Conservation (phyloP, 306 rosid genomes). For the Vigna nakashimae region DNA sequence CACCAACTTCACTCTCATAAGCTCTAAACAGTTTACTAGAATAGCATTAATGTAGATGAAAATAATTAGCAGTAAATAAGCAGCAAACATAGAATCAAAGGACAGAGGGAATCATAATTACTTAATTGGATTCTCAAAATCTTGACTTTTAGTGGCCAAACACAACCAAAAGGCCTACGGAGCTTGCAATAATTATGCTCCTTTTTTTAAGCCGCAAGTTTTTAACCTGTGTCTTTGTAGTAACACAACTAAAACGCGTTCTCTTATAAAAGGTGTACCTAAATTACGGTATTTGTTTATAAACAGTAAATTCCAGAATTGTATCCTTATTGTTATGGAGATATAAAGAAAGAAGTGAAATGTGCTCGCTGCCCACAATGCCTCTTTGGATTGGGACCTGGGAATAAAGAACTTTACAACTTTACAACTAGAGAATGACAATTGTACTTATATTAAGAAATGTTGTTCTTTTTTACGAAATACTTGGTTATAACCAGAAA, state of each 20-base stretch:
- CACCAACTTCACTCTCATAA: background rate
- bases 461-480: too few species aligned
- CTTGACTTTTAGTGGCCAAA: conserved; percentile 4
- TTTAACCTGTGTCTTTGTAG: background rate
- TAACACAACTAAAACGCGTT: too few species aligned
- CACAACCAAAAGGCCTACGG: background rate
- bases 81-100: background rate
- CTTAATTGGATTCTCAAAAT: background rate
- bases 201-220: conserved; percentile 3
- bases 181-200: background rate
- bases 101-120: background rate
- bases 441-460: too few species aligned
- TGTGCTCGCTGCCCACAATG: conserved; percentile 19
- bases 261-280: too few species aligned
- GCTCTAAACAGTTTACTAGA: too few species aligned
- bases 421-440: background rate
- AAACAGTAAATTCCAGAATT: too few species aligned
- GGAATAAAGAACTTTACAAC: background rate
- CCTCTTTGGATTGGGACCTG: conserved; percentile 36
- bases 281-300: too few species aligned
- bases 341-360: conserved; percentile 1
- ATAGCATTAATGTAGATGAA: too few species aligned
- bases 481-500: too few species aligned
- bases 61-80: too few species aligned
- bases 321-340: background rate